phyloP scores from a whole-genome alignment of 108 stramenopile species.

The Skeletonema costatum region DNA sequence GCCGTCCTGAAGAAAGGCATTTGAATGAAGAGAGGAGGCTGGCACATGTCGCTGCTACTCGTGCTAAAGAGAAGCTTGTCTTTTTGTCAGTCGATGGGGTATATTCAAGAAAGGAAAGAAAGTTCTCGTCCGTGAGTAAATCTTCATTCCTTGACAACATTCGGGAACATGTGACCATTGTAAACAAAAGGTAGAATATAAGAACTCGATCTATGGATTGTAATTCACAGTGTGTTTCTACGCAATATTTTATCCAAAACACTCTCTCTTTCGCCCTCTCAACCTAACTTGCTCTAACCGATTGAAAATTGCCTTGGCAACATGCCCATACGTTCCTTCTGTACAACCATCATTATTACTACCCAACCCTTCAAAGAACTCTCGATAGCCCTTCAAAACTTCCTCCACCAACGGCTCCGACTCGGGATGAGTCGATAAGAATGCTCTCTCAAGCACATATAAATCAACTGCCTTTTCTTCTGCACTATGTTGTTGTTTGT shows the following conservation, averaged over 20 bases:
- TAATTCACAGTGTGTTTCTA: background rate
- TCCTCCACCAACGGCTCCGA: slow-evolving; percentile 68
- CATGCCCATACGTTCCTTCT: slow-evolving; percentile 8
- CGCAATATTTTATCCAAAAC: slow-evolving; percentile 78
- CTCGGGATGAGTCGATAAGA: slow-evolving; percentile 91
- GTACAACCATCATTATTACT: background rate
- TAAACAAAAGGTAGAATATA: background rate
- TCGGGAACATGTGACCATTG: background rate
- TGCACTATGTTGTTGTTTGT: slow-evolving; percentile 58
- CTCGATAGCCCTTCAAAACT: slow-evolving; percentile 60
- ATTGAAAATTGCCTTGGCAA: slow-evolving; percentile 47
- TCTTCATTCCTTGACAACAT: background rate
- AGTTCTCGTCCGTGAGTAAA: background rate
- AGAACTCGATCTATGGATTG: background rate
- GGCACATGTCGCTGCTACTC: slow-evolving; percentile 20
- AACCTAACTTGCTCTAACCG: slow-evolving; percentile 84
- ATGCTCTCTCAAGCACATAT: slow-evolving; percentile 95
- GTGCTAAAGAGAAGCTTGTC: slow-evolving; percentile 14
- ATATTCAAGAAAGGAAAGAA: background rate
- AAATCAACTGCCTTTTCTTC: slow-evolving; percentile 99
- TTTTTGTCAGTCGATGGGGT: background rate
- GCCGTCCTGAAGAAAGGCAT: slow-evolving; percentile 21
- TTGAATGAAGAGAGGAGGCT: slow-evolving; percentile 28
- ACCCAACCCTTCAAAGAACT: slow-evolving; percentile 56
- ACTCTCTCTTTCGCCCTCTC: slow-evolving; percentile 92